Conservation (phyloP, 2,329 filamentous ascomycete species). For the Aspergillus felis region DNA sequence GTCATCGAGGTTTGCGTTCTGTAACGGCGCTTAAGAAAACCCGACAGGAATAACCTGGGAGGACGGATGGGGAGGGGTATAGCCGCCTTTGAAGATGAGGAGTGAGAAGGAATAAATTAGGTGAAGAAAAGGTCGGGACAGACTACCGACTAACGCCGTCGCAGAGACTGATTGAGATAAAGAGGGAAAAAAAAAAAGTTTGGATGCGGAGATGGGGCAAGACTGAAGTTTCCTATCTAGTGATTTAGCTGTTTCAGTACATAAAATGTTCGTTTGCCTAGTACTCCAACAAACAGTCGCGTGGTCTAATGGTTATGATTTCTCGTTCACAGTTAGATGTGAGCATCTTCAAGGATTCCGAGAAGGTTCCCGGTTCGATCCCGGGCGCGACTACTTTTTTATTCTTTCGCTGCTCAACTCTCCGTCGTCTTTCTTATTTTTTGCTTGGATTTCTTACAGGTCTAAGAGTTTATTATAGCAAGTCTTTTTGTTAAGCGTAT, state of each 20-base stretch:
- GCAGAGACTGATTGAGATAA: not conserved
- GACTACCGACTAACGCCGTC: not conserved
- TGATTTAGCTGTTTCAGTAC: not conserved
- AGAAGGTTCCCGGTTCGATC: slow-evolving; percentile 21
- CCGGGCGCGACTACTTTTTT: slow-evolving; percentile 19
- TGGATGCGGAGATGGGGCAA: not conserved
- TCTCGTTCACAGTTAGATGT: slow-evolving; percentile 16
- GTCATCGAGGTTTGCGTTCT: not conserved
- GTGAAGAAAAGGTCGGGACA: not conserved
- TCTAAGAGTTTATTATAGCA: not conserved
- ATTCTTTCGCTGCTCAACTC: not conserved
- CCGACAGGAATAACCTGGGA: not conserved
- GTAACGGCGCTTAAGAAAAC: not conserved
- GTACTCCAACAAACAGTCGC: slow-evolving; percentile 7
- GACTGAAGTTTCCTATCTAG: not conserved
- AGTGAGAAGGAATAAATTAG: not conserved
- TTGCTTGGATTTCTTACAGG: not conserved
- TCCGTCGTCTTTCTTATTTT: not conserved
- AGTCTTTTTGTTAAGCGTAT: not conserved
- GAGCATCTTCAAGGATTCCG: slow-evolving; percentile 6
- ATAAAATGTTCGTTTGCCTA: not conserved
- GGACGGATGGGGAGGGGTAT: not conserved
- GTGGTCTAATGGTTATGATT: slow-evolving; percentile 23
- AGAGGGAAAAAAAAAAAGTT: not conserved
- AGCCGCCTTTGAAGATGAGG: not conserved